Conservation (phyloP, 331 rosid genomes). For the Arachis monticola region DNA sequence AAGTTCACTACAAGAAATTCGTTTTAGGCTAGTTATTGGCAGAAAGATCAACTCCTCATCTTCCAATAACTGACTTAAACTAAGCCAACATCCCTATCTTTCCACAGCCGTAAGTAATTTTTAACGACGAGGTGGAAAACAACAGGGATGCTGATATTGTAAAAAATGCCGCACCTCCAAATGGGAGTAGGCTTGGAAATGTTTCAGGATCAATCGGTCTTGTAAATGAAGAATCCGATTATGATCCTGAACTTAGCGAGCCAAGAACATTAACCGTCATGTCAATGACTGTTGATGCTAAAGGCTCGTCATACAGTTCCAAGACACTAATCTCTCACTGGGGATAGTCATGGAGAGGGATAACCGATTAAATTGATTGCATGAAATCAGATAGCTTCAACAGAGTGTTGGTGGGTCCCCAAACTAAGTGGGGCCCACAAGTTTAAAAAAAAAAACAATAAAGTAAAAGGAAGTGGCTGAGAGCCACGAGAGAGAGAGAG, state of each 20-base stretch:
- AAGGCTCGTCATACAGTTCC: conserved; percentile 57
- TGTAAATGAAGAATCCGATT: conserved; percentile 55
- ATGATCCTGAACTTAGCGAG: conserved; percentile 87
- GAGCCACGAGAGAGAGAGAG: too few relatives aligned
- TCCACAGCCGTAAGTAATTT: conserved; percentile 49
- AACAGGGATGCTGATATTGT: conserved; percentile 25
- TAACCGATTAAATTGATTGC: conserved; percentile 47
- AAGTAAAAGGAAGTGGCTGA: too few relatives aligned
- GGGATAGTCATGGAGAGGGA: too few relatives aligned
- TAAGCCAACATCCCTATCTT: conserved; percentile 42
- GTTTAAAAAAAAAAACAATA: too few relatives aligned
- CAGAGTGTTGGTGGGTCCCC: conserved; percentile 12
- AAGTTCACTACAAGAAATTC: too few relatives aligned
- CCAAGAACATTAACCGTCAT: conserved; percentile 53
- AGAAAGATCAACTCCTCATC: conserved; percentile 43
- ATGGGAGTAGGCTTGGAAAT: conserved; percentile 28
- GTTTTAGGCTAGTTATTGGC: too few relatives aligned
- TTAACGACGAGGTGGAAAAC: conserved; percentile 49
- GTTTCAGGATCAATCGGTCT: conserved; percentile 38
- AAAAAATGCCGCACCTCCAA: not conserved
- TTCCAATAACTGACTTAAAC: conserved; percentile 34
- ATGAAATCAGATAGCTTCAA: conserved; percentile 51
- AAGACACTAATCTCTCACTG: conserved; percentile 43
- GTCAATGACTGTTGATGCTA: conserved; percentile 44
- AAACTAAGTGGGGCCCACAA: too few relatives aligned